Evolutionary conservation across 768 basidiomycete genomes (phyloP), one percentile per base, ranked within the genome.

Genomic region (Auricularia sp.): DNA sequence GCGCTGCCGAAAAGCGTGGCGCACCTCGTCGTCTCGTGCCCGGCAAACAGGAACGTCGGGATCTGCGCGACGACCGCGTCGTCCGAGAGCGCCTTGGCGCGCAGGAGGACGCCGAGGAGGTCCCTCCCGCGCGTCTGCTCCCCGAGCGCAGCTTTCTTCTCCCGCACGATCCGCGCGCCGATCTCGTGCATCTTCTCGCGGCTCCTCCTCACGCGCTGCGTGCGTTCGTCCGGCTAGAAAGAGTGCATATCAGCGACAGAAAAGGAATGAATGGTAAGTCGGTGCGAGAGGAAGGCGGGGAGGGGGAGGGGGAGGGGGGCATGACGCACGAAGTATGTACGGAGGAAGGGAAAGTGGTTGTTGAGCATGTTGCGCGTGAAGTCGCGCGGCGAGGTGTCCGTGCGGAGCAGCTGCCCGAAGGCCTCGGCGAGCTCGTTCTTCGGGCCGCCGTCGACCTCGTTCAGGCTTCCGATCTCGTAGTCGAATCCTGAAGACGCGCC

Each of bases 21-120:
- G n/a, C 12, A 79, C 81, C 39, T 42, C 8, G 39, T 42, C 8
- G 39, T 42, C 12, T 42, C 39, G 39, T 42, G 39, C 8, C 56
- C 85, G 1, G 85, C 84, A 1, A 83, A 76, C 12, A 86, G 68
- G 72, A 86, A 84, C 0, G 85, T 86, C 0, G 83, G 82, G 0
- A 85, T 80, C 78, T 86, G 75, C 1, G 72, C 70, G 3, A 72
- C 47, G 36, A 76, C 70, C 35, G 75, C 75, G 21, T 67, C 67
- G 51, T 76, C 75, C 16, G 67, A 68, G 67, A 76, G 67, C 39
- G 65, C 67, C 66, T 76, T 76, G 16, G 75, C 71, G 53, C 67
- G 68, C 39, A 76, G 59, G 12, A 74, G 67, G n/a, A 72, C 42
- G 36, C 69, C 71, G 34, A 74, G 68, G 4, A 74, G 64, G 66